Base-by-base conservation (phyloP, 164 flowering plant species). In the Piper betle region DNA sequence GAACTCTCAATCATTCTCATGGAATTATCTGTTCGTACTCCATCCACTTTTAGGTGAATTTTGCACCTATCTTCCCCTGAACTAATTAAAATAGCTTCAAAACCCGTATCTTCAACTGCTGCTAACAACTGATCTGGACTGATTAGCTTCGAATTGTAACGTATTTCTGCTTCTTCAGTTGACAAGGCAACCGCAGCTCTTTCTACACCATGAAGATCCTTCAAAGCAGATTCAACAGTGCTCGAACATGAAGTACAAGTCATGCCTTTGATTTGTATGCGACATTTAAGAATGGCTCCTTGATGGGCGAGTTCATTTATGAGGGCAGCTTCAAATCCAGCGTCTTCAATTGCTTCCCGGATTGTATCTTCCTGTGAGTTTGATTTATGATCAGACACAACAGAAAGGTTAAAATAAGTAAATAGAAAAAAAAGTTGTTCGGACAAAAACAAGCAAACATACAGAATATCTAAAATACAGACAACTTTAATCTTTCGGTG, bases 241-340 rank as follows among this genome's bases (percentile, higher is more conserved):
- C 73, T 72, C 50, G 88, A 79, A 71, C 97, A 91, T 39, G 91
- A 74, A 46, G 96, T 82, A 73, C 97, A 88, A 20, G 88, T 85
- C 94, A 91, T 86, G 60, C 96, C 92, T 62, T 74, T 81, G 41
- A 86, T 81, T 2, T 59, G 81, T 17, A 91, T 71, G 25, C 90
- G 71, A 53, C 96, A 86, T 52, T 77, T 72, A 62, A 75, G 83
- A 33, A 43, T 62, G 12, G 77, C 58, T 53, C 53, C 69, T 37
- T 79, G 82, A 63, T 52, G 68, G 3, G 55, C 37, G n/a, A 76
- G 81, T 37, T 78, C 90, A 57, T 71, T 50, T n/a, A 84, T 73
- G 69, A 81, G 53, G 9, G 79, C 54, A 13, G 94, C 91, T 63
- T 79, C 55, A 71, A 88, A 88, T 7, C 97, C 96, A 61, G 57